Conservation (phyloP, 2,329 filamentous ascomycete species). For the Lasiodiplodia hormozganensis region DNA sequence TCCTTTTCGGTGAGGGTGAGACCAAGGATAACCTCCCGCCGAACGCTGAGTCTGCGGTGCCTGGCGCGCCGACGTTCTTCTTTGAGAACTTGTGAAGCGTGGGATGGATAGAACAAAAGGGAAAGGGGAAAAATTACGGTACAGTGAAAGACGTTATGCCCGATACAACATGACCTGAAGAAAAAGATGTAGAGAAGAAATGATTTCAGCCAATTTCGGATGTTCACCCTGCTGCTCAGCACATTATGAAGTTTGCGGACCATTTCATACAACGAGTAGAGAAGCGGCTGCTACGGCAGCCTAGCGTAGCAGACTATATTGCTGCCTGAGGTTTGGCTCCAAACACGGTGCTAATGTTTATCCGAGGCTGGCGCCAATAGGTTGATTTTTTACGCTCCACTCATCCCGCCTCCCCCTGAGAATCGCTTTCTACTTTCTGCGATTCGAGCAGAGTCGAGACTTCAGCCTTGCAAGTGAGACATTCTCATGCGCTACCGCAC, state of each 20-base stretch:
- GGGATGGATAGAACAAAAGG: background rate
- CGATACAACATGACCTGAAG: background rate
- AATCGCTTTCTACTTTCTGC: background rate
- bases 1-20: constrained; percentile 64
- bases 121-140: background rate
- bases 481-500: background rate
- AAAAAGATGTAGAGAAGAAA: constrained; percentile 16
- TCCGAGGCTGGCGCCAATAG: background rate
- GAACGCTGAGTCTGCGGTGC: constrained; percentile 76
- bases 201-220: constrained; percentile 2
- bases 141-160: background rate
- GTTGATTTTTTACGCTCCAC: background rate
- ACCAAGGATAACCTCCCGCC: constrained; percentile 64
- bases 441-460: background rate
- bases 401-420: background rate
- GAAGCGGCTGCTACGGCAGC: background rate
- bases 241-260: background rate
- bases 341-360: background rate
- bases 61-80: constrained; percentile 80
- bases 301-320: background rate
- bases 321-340: background rate
- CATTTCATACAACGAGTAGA: background rate
- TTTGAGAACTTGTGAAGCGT: constrained; percentile 76
- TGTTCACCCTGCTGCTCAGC: background rate
- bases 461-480: background rate